Conservation (phyloP, 208 protist genomes). For the Phytomonas sp. region DNA sequence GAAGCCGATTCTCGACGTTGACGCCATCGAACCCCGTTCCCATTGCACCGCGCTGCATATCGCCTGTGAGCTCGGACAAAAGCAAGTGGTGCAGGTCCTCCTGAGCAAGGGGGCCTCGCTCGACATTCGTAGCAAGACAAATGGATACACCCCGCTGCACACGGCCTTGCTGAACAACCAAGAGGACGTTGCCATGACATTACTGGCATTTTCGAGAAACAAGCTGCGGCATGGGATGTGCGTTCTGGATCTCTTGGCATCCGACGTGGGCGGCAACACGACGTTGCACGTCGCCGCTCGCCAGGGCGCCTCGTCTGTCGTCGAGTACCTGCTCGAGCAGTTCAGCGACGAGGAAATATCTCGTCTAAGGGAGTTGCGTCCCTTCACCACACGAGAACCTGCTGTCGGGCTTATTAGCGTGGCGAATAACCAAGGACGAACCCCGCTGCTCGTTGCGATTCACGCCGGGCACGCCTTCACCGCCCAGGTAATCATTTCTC, state of each 20-base stretch:
- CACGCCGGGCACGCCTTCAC: conserved; percentile 39
- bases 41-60: conserved; percentile 70
- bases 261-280: conserved; percentile 61
- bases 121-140: conserved; percentile 40
- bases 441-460: conserved; percentile 62
- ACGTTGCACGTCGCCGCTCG: conserved; percentile 52
- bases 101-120: conserved; percentile 49
- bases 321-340: conserved; percentile 77
- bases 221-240: conserved; percentile 46
- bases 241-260: conserved; percentile 53
- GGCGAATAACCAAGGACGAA: conserved; percentile 50
- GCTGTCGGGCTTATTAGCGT: conserved; percentile 22
- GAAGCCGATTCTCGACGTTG: conserved; percentile 51
- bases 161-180: conserved; percentile 44
- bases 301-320: conserved; percentile 35
- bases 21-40: conserved; percentile 53
- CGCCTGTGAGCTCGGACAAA: conserved; percentile 62
- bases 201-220: conserved; percentile 72
- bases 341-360: conserved; percentile 67
- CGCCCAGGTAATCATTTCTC: conserved; percentile 51
- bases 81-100: conserved; percentile 37
- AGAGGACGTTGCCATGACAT: conserved; percentile 44
- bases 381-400: conserved; percentile 11
- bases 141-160: conserved; percentile 57
- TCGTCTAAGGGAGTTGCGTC: conserved; percentile 16